A percentile compares a stretch with the other conserved stretches of the same genome.
phyloP scores from a whole-genome alignment of 352 stramenopile species.

The Globisporangium sylvaticum region DNA sequence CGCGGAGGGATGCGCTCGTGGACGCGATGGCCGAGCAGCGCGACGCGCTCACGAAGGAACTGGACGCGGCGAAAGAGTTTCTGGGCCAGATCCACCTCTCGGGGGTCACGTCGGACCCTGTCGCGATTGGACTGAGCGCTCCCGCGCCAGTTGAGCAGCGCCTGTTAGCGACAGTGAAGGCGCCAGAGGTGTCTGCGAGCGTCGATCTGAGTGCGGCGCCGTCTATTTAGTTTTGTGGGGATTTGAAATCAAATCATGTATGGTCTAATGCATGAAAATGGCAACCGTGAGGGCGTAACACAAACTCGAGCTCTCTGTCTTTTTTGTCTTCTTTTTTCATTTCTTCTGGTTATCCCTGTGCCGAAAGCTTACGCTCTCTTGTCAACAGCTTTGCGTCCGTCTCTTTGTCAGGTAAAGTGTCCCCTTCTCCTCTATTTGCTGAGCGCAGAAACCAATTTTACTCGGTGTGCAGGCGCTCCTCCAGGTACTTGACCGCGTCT shows the following conservation, averaged over 20 bases:
- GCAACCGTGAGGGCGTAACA: too few relatives aligned
- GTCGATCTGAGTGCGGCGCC: slow-evolving; percentile 47
- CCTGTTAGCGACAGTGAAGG: slow-evolving; percentile 53
- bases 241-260: too few relatives aligned
- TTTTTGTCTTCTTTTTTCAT: too few relatives aligned
- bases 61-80: slow-evolving; percentile 70
- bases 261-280: too few relatives aligned
- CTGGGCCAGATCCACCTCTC: slow-evolving; percentile 61
- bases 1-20: slow-evolving; percentile 53
- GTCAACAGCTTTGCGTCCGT: too few relatives aligned
- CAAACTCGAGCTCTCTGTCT: too few relatives aligned
- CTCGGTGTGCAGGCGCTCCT: slow-evolving; percentile 82
- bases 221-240: slow-evolving; percentile 33
- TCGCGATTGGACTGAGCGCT: slow-evolving; percentile 41
- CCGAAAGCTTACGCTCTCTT: too few relatives aligned
- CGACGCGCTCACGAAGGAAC: slow-evolving; percentile 52
- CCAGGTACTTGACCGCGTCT: slow-evolving; percentile 86
- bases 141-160: slow-evolving; percentile 62
- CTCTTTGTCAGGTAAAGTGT: too few relatives aligned
- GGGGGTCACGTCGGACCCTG: slow-evolving; percentile 27
- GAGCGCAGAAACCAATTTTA: slow-evolving; percentile 24
- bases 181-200: slow-evolving; percentile 32
- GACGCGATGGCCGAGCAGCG: slow-evolving; percentile 70
- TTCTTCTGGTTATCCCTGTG: too few relatives aligned
- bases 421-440: slow-evolving; percentile 6